Base-by-base conservation (phyloP, 2,329 filamentous ascomycete genomes). In the Beauveria sp. region DNA sequence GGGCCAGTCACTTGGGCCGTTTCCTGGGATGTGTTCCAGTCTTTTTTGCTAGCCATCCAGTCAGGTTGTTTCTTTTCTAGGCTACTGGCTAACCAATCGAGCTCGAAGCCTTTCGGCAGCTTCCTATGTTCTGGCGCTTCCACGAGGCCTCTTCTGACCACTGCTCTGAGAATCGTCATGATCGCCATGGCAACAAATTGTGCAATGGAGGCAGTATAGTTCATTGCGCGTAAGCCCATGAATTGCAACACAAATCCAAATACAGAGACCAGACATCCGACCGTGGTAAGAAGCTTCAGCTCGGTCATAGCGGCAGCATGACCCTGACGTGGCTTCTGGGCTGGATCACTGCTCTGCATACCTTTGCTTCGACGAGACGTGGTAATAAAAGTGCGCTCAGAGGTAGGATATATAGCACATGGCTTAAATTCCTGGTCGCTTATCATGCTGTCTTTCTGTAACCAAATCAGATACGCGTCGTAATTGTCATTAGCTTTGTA, bases 341-440 rank as follows among this genome's bases (percentile, higher is more conserved):
- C 1, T 14, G 46, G 22, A 31, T 50, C 14, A n/a, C 45, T 24
- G n/a, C 24, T 46, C 9, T 31, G 24, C 12, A 31, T 5, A 3
- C 18, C 52, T 12, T 10, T 24, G 22, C 5, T 26, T 9, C 52
- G 52, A 26, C 38, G 38, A 12, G 38, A 55, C 6, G n/a, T 43
- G 22, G 52, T 45, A 26, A 55, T 45, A 12, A 28, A 45, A 16
- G 52, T 18, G 14, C 52, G 20, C 52, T 26, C n/a, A 1, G 20
- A 16, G 16, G n/a, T 45, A 18, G 52, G 40, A 24, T 26, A 68
- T 12, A 70, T 62, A 1, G 67, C 69, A 51, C 60, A 69, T 0
- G 71, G 68, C 1, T 67, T 52, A 20, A 74, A 74, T 0, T 61
- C 43, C 20, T 74, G 70, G 28, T 74, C 70, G 28, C 60, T 70